Evolutionary conservation across 1,139 yeast species (phyloP), one percentile per base, ranked within the genome.

Genomic region (Debaryomyces psychrophilus): DNA sequence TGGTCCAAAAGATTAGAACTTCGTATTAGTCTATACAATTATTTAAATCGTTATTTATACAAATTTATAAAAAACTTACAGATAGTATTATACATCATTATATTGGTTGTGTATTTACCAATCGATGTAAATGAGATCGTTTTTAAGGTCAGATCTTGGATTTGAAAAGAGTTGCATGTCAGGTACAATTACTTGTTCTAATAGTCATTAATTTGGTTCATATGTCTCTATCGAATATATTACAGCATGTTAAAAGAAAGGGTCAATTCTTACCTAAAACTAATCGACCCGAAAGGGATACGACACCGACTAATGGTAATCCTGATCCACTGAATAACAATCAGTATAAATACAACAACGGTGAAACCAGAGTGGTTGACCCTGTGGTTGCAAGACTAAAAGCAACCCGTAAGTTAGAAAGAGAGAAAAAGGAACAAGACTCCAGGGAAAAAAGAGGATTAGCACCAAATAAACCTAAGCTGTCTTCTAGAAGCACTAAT

Each of bases 1-100:
- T 74, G 97, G 97, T 49, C 99, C 99, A 60, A 85, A 85, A 66
- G 72, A 70, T 53, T 68, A 63, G 41, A 22, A 37, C 35, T 11
- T 31, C 22, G n/a, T 25, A 11, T 37, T 7, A n/a, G 8, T 28
- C 28, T 8, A 23, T 23, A 9, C 25, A 38, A 25, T 15, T 28
- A 38, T 26, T 27, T 38, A 28, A 17, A 17, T 29, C 17, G 20
- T n/a, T 28, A 26, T 15, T 26, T 37, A 37, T 37, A 26, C 31
- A 15, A 27, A 23, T 15, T 23, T 23, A 36, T 26, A 9, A 26
- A 20, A 23, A 36, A 17, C 7, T 14, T 23, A 12, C n/a, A 22
- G 23, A 9, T 17, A 25, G n/a, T 33, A 11, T 22, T 20, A n/a
- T 12, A 20, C 11, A 8, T 33, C 8, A 20, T 18, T 33, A 5